phyloP scores from a whole-genome alignment of 1,139 yeast species.

The Lodderomyces orthopsilosis region DNA sequence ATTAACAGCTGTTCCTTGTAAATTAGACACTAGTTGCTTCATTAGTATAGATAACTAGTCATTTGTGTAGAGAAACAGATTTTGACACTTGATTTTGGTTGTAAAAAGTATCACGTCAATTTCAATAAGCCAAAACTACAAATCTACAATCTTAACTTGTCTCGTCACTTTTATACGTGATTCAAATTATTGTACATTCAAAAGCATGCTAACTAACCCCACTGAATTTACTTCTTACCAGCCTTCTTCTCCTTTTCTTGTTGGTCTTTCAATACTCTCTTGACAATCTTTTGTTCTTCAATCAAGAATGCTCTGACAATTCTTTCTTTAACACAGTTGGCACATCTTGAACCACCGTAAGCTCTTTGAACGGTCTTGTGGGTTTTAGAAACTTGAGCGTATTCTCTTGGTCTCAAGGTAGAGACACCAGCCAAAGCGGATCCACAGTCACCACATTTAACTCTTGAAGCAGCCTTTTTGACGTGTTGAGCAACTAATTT shows the following conservation, averaged over 20 bases:
- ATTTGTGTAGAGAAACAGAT: not conserved
- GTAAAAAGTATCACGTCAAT: too few species aligned
- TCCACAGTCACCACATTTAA: conserved; percentile 99
- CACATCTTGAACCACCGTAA: conserved; percentile 99
- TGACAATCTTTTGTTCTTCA: conserved; percentile 99
- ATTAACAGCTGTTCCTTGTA: conserved; percentile 9
- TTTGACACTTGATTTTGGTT: conserved; percentile 2
- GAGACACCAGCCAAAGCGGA: conserved; percentile 86
- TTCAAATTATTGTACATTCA: conserved; percentile 14
- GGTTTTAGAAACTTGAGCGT: conserved; percentile 92
- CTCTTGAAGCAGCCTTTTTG: conserved; percentile 92
- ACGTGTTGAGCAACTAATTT: conserved; percentile 95
- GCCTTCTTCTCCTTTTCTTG: conserved; percentile 77
- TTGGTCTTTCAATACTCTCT: conserved; percentile 96
- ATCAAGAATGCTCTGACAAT: conserved; percentile 98
- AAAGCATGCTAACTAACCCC: conserved; percentile 11
- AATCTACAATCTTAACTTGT: too few species aligned
- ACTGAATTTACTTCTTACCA: conserved; percentile 32
- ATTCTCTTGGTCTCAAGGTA: conserved; percentile 96
- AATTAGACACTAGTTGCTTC: conserved; percentile 12
- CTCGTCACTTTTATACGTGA: not conserved
- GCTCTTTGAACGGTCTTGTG: conserved; percentile 98
- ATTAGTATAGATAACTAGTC: too few species aligned
- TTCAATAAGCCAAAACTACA: too few species aligned
- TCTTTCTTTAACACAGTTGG: conserved; percentile 98